Conservation (phyloP, 2,329 filamentous ascomycete species). For the Davidsoniella neocaledoniae region DNA sequence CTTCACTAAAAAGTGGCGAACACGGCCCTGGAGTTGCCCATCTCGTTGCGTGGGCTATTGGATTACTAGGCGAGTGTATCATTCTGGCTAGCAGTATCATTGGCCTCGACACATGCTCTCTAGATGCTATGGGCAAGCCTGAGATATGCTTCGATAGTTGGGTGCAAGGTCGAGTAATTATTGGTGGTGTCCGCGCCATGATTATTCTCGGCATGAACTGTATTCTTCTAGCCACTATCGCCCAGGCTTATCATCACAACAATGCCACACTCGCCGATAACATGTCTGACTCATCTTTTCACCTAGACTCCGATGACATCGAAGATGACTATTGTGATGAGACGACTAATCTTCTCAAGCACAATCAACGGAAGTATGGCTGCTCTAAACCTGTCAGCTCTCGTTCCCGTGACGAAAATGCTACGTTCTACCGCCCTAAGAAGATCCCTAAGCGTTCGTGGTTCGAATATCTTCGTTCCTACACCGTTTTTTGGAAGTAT, state of each 20-base stretch:
- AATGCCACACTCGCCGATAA: constrained; percentile 1
- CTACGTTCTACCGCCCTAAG: constrained; percentile 77
- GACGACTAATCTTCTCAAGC: constrained; percentile 41
- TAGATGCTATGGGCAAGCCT: background rate
- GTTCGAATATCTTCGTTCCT: constrained; percentile 91
- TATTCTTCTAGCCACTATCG: constrained; percentile 26
- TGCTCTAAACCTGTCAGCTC: constrained; percentile 16
- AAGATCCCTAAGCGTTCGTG: constrained; percentile 77
- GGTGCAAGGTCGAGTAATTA: constrained; percentile 39
- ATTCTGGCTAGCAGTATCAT: constrained; percentile 53
- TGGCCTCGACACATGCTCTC: constrained; percentile 21
- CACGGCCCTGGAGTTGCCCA: constrained; percentile 61
- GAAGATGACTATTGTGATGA: constrained; percentile 28
- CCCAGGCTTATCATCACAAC: constrained; percentile 1
- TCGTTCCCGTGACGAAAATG: constrained; percentile 37
- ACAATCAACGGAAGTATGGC: background rate
- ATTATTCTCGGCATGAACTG: constrained; percentile 48
- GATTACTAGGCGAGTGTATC: constrained; percentile 53
- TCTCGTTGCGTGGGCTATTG: constrained; percentile 60
- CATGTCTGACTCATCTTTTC: constrained; percentile 2
- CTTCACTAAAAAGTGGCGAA: constrained; percentile 1
- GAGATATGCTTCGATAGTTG: constrained; percentile 22
- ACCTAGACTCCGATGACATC: constrained; percentile 23
- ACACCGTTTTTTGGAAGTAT: constrained; percentile 88
- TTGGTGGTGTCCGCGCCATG: constrained; percentile 27